Evolutionary conservation across 495 filamentous ascomycete genomes (phyloP).

Genomic region (Xylaria bambusicola): DNA sequence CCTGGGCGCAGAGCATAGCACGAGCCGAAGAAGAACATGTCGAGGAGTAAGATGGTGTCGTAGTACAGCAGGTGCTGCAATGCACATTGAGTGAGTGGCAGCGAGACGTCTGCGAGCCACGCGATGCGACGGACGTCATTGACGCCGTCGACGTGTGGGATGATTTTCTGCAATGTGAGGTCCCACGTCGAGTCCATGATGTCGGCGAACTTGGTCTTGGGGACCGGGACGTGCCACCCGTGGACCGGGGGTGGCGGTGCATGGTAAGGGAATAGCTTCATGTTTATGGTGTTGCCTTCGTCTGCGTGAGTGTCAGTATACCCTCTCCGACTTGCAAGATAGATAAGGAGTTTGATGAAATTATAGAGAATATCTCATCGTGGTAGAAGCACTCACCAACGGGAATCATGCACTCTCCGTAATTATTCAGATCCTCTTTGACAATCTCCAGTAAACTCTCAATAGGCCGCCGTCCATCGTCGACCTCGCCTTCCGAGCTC

Average conservation of each 20-base stretch:
- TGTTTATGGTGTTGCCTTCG: slow-evolving; percentile 91
- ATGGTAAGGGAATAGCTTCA: slow-evolving; percentile 90
- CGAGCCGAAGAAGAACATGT: slow-evolving; percentile 89
- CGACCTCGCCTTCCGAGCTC: slow-evolving; percentile 49
- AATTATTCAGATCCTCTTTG: slow-evolving; percentile 94
- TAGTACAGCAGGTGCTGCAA: slow-evolving; percentile 90
- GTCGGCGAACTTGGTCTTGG: slow-evolving; percentile 72
- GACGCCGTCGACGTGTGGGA: slow-evolving; percentile 85
- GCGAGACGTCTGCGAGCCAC: slow-evolving; percentile 77
- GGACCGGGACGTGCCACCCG: slow-evolving; percentile 87
- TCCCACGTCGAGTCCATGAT: slow-evolving; percentile 87
- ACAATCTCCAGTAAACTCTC: slow-evolving; percentile 85
- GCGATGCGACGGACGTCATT: slow-evolving; percentile 85
- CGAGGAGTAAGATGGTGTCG: slow-evolving; percentile 79
- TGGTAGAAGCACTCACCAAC: slow-evolving; percentile 60
- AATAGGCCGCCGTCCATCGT: slow-evolving; percentile 60
- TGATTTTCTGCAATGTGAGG: slow-evolving; percentile 80
- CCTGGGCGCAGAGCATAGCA: slow-evolving; percentile 83
- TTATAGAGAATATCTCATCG: neutral
- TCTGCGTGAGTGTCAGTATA: slow-evolving; percentile 50
- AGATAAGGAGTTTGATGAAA: neutral
- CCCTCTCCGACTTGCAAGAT: too few relatives aligned
- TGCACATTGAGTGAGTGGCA: slow-evolving; percentile 78
- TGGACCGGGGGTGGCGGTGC: slow-evolving; percentile 73
- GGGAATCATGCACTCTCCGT: slow-evolving; percentile 96